Base-by-base conservation (phyloP, 805 yeast species). In the Candida khao-thaluensis region DNA sequence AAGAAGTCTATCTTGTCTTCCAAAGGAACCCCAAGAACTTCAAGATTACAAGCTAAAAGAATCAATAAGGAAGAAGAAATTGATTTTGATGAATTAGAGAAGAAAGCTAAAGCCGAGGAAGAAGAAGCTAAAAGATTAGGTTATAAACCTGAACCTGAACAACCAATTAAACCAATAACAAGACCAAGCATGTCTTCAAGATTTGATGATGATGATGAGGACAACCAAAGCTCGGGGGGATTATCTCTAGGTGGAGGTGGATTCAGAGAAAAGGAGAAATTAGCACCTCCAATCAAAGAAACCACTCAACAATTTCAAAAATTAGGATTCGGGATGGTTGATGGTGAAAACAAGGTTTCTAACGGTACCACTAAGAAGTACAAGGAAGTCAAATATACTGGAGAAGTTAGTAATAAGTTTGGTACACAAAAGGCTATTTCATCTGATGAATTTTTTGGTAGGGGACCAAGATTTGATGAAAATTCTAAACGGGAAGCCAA, bases 371-470 rank as follows among this genome's bases (percentile, higher is more conserved):
- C 56, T 30, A 56, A 62, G 47, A 69, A 73, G 30, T 77, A 77
- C 20, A 64, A 76, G 26, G 81, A 77, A 30, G 77, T 76, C 39
- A 72, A 73, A 50, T 84, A 84, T 58, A 79, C 88, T 1, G 93
- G 93, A 25, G 82, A 81, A 48, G 85, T 85, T 21, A 79, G 77
- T 26, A 72, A 69, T 54, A 86, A 88, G 66, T 93, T 76, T 58
- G 97, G 97, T 41, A 69, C 68, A 28, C 96, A 90, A 60, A 91
- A 87, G 74, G 96, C 90, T 34, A 93, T 93, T 47, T 93, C 98
- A 0, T 90, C 97, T 2, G 98, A 93, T 64, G 95, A 90, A 66
- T 79, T 77, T 54, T 93, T 93, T 62, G 96, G 96, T 14, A 81
- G 95, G 55, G 91, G 90, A 30, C 74, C 73, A 2, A 68, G 80